Percentiles rank a stretch among this genome's conserved stretches.
phyloP scores from a whole-genome alignment of 176 grass and related monocot species.

The Aegilops bicornis region DNA sequence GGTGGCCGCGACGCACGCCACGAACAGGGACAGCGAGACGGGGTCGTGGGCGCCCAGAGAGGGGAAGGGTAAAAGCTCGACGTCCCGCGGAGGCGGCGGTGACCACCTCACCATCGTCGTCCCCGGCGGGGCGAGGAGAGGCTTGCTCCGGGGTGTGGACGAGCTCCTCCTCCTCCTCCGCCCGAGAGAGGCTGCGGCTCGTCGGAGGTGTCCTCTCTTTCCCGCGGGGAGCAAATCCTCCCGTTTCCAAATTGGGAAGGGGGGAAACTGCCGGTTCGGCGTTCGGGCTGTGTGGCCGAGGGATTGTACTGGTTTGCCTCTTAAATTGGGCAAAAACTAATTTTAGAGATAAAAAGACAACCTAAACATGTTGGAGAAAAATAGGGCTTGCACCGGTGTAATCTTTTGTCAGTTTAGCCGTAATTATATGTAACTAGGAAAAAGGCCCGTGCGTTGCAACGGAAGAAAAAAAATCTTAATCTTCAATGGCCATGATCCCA shows the following conservation, averaged over 20 bases:
- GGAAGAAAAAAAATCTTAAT: too few species aligned
- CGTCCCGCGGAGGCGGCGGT: slow-evolving; percentile 23
- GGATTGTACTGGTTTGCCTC: slow-evolving; percentile 26
- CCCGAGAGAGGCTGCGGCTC: background rate
- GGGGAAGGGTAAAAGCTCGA: background rate
- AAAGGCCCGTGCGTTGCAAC: too few species aligned
- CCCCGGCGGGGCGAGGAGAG: slow-evolving; percentile 17
- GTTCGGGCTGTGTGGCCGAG: slow-evolving; percentile 37
- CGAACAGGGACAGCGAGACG: slow-evolving; percentile 42
- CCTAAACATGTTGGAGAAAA: background rate
- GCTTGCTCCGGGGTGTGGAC: background rate
- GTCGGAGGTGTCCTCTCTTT: background rate
- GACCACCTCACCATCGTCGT: slow-evolving; percentile 60
- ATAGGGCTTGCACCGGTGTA: slow-evolving; percentile 13
- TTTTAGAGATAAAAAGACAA: slow-evolving; percentile 10
- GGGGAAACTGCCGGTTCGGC: slow-evolving; percentile 25
- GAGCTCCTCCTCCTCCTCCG: slow-evolving; percentile 17
- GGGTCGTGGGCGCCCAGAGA: slow-evolving; percentile 20
- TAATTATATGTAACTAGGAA: too few species aligned
- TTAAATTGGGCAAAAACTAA: slow-evolving; percentile 53
- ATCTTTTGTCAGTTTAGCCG: background rate
- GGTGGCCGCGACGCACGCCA: slow-evolving; percentile 53
- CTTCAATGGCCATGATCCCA: too few species aligned
- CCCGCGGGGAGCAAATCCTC: background rate
- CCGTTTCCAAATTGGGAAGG: slow-evolving; percentile 53